Base-by-base conservation (phyloP, 345 rosid genomes). In the Linum tenue region DNA sequence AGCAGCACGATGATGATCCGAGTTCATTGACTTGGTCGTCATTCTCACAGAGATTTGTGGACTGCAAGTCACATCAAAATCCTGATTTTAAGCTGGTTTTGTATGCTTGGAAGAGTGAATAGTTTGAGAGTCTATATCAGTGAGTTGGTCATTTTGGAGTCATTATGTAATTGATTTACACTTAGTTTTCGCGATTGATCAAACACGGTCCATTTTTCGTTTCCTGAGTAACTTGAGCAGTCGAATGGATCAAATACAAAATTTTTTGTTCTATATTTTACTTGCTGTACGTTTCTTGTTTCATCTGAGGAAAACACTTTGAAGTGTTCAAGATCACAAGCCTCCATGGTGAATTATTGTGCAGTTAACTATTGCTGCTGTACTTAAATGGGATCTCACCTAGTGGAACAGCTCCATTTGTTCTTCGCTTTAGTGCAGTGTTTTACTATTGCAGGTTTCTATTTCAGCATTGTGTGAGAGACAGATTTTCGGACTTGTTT, bases 61-160 rank as follows among this genome's bases (percentile, higher is more conserved):
- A 86, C 69, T 79, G 89, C 22, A 84, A 80, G 69, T 70, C 84
- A 31, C 91, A 83, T 65, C 31, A 22, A 22, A 78, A 78, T 81
- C 83, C 76, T 44, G 95, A 88, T 59, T 94, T 88, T 80, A 82
- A 96, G 5, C 76, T 94, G 79, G 72, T 83, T 73, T 79, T 94
- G 81, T 78, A 88, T 71, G 96, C 96, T 65, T 90, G 97, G 95
- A 94, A 85, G 90, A 88, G 77, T 67, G 99, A 94, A 67, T 89
- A 86, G 82, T 59, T 35, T 36, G 16, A 14, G 16, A 55, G 16
- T 55, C 5, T 22, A 1, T 22, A 55, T 22, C 31, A 22, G 31
- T 22, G 31, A 22, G 31, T 22, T 22, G 31, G 31, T 22, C 31
- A 22, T 22, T 22, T 22, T 22, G 31, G 31, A 22, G 31, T 22